Base-by-base conservation (phyloP, 768 basidiomycete species). In the Suillus subalutaceus region DNA sequence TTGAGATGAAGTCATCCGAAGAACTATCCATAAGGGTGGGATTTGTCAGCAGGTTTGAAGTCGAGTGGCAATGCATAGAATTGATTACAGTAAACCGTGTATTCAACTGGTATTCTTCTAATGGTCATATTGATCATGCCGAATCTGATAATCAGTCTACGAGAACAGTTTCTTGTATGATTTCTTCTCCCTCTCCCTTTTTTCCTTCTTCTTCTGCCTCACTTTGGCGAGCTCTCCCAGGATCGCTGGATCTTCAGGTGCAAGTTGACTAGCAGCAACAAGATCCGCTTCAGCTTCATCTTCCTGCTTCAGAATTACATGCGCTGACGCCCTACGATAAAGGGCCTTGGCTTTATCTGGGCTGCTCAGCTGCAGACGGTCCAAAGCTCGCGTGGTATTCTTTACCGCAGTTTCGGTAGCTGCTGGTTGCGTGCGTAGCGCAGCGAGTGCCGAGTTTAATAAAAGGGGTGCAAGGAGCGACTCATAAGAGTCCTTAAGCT, bases 151-250 rank as follows among this genome's bases (percentile, higher is more conserved):
- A 41, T 13, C 32, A 46, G 5, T 50, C 74, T 79, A 93, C 16
- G 82, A 82, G 71, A 99, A 99, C 80, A 99, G 82, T 74, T 92
- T 96, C 79, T 89, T 91, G 79, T 88, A 98, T 13, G 90, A 91
- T 76, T 88, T 90, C 83, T 91, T 94, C 77, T 93, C 90, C 81
- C 89, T 91, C 5, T 91, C 90, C 65, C 85, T 84, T 72, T 84
- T 81, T 68, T 90, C 93, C 80, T 91, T 93, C 72, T 88, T 88
- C 70, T 85, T 85, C 73, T 88, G 86, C 67, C 83, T 81, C 66
- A 96, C 83, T 73, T 89, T 91, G 57, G 85, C 80, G 43, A 96
- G 83, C 77, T 96, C 92, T 16, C 74, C 78, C 20, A 82, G 72
- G 67, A 98, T 91, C 38, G 89, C 88, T 1, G 84, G 82, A 75